Base-by-base conservation (phyloP, 208 protist species). In the Histomonas meleagridis region DNA sequence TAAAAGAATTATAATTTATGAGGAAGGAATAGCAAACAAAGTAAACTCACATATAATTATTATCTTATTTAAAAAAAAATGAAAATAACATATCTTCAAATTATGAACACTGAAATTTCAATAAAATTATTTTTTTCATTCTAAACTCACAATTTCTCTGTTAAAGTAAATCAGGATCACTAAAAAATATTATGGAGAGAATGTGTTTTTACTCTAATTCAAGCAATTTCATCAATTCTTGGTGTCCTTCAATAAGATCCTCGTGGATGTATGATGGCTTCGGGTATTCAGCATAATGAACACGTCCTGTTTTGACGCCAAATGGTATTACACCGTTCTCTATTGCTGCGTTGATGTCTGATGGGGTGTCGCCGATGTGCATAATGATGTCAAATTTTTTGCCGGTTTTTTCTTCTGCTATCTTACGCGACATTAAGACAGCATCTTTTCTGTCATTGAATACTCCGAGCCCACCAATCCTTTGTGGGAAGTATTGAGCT, bases 201-300 rank as follows among this genome's bases (percentile, higher is more conserved):
- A n/a, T n/a, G n/a, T n/a, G n/a, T n/a, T n/a, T n/a, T n/a, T n/a
- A n/a, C n/a, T n/a, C n/a, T 86, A 40, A 14, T 14, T 51, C 23
- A 16, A 86, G 32, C 3, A 86, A 46, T 86, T 86, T 86, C 76
- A 86, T 86, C 26, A 86, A 86, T 55, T 86, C 46, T 38, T 86
- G 46, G 55, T 86, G 46, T 12, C 76, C 12, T n/a, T 55, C 76
- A 40, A 21, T n/a, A 18, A 86, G 14, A 16, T 86, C 55, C 51
- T 86, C 38, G 43, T 57, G 55, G 2, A 86, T 43, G 26, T 86
- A 49, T 14, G 40, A 86, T 2, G 76, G 76, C 5, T 12, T 32
- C 38, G 76, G 76, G 55, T 86, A 86, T 38, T 14, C 14, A 21
- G 1, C 4, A 16, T 86, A 14, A 5, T 48, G 10, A 32, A 26